Percentiles rank a stretch among this genome's conserved stretches.
Conservation (phyloP, 768 basidiomycete genomes). For the Chalciporus chontae region DNA sequence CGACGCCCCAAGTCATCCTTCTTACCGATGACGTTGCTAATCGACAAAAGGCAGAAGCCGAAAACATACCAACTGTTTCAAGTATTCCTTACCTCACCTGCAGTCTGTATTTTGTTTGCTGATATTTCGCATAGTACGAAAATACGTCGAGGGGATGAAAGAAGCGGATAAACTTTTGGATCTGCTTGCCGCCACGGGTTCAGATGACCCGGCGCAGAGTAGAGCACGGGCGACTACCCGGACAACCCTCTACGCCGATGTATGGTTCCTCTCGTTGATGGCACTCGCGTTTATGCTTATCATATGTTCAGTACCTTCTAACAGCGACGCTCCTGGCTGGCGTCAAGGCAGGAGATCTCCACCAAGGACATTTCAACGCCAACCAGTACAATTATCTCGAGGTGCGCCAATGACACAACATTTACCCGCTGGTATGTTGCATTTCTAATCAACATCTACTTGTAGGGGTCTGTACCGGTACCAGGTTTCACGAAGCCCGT, state of each 20-base stretch:
- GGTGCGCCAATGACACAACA: conserved; percentile 36
- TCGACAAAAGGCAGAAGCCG: conserved; percentile 64
- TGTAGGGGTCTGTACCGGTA: conserved; percentile 76
- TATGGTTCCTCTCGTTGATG: conserved; percentile 28
- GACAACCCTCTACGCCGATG: conserved; percentile 73
- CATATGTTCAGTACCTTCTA: conserved; percentile 65
- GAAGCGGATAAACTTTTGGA: conserved; percentile 71
- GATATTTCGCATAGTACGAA: conserved; percentile 46
- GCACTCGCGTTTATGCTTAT: neutral
- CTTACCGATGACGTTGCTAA: conserved; percentile 91
- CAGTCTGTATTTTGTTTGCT: neutral
- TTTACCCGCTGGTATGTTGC: neutral
- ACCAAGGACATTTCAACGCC: conserved; percentile 94
- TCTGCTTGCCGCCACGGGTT: conserved; percentile 67
- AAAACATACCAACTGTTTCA: conserved; percentile 59
- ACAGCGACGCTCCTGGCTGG: conserved; percentile 71
- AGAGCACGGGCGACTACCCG: conserved; percentile 49
- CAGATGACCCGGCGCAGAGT: conserved; percentile 63
- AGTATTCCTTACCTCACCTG: conserved; percentile 37
- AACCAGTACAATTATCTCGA: conserved; percentile 96
- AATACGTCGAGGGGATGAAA: conserved; percentile 77
- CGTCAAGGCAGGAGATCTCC: conserved; percentile 76
- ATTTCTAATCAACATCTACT: neutral
- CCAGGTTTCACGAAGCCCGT: conserved; percentile 73
- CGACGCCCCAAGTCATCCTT: conserved; percentile 64